Base-by-base conservation (phyloP, 108 stramenopile genomes). In the Fistulifera pelliculosa region DNA sequence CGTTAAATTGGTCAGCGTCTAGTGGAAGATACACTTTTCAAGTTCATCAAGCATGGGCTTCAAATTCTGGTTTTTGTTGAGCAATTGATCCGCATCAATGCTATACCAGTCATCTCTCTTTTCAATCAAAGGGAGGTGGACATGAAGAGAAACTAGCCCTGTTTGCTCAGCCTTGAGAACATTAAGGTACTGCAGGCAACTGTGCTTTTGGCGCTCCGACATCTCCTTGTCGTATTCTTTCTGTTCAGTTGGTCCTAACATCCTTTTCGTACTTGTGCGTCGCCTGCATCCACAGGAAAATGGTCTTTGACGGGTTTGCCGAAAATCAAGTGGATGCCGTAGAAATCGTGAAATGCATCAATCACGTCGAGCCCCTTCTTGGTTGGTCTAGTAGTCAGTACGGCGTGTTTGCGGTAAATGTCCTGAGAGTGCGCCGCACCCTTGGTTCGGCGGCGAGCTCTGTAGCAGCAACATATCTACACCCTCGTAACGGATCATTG, bases 371-470 rank as follows among this genome's bases (percentile, higher is more conserved):
- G 64, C 1, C 91, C 91, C 38, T 87, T 87, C 27, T 76, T 56
- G 44, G 91, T 93, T 14, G 91, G 91, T 52, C 76, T 76, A 14
- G 87, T 93, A 27, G 81, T 81, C 44, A 93, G 56, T 17, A 79
- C 54, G 35, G 84, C 84, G 49, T 80, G 59, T 10, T 68, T 50
- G 12, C 80, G 70, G 53, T 81, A 93, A 41, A 93, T 78, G 6
- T 68, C 58, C 91, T 70, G 24, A 93, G 58, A 42, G 62, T 54
- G 31, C 68, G 65, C 25, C 87, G 80, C n/a, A 93, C 68, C 16
- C 91, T 70, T 10, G 91, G 91, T 68, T 93, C 91, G 49, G 80
- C 69, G 10, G 91, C 85, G 22, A 93, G 52, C 68, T 93, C 91
- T 77, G 89, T 82, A 11, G 91, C 91, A 23, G 85, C 85, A 28